Conservation (phyloP, 345 rosid species). For the Salix suchowensis region DNA sequence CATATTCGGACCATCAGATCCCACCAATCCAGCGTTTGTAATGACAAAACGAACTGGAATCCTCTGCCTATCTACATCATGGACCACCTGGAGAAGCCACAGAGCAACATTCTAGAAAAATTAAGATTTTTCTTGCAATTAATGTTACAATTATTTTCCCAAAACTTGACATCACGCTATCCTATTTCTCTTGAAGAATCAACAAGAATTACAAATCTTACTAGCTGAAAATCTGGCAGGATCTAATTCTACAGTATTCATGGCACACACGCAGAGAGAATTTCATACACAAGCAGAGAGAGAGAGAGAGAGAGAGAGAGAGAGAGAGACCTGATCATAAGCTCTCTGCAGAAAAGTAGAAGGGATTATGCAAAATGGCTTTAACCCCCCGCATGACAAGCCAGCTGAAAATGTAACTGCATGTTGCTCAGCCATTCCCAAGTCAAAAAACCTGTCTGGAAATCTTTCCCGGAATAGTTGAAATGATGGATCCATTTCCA, state of each 20-base stretch:
- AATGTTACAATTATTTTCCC: not conserved
- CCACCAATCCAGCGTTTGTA: slow-evolving; percentile 86
- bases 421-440: slow-evolving; percentile 94
- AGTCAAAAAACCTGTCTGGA: slow-evolving; percentile 70
- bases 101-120: not conserved
- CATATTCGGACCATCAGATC: slow-evolving; percentile 78
- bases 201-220: not conserved
- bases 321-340: slow-evolving; percentile 77
- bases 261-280: not conserved
- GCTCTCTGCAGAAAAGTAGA: slow-evolving; percentile 91
- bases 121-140: slow-evolving; percentile 1
- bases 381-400: slow-evolving; percentile 82
- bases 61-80: slow-evolving; percentile 85
- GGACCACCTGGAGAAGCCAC: slow-evolving; percentile 54
- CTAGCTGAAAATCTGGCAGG: not conserved
- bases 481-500: slow-evolving; percentile 66
- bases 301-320: not conserved
- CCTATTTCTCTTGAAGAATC: not conserved
- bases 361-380: slow-evolving; percentile 87
- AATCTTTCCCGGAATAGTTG: slow-evolving; percentile 59
- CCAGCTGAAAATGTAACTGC: slow-evolving; percentile 98
- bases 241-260: not conserved
- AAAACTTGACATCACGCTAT: not conserved
- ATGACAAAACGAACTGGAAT: slow-evolving; percentile 86
- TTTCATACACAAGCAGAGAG: not conserved